Evolutionary conservation across 805 yeast genomes (phyloP).

Genomic region (Candida anglica): DNA sequence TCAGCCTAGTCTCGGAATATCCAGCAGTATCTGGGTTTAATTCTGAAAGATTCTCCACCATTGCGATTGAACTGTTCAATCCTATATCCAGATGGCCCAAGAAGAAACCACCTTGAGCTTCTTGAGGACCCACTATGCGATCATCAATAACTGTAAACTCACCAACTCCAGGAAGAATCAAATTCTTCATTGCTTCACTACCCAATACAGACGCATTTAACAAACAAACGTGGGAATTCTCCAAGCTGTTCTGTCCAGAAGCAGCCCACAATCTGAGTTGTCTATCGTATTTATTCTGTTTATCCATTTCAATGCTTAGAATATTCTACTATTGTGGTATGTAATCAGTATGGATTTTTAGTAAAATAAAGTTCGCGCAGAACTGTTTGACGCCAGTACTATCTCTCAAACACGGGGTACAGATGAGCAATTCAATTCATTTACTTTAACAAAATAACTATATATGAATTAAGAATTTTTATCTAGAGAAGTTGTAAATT

Average conservation of each 20-base stretch:
- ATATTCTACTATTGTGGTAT: too few species aligned
- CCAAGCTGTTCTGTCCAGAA: slow-evolving; percentile 65
- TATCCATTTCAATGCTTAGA: too few species aligned
- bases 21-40: slow-evolving; percentile 60
- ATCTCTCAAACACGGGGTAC: too few species aligned
- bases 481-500: too few species aligned
- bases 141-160: slow-evolving; percentile 56
- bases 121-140: slow-evolving; percentile 32
- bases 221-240: slow-evolving; percentile 55
- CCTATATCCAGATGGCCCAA: slow-evolving; percentile 44
- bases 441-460: too few species aligned
- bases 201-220: slow-evolving; percentile 55
- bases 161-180: slow-evolving; percentile 73
- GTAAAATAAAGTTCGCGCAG: too few species aligned
- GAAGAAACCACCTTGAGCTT: slow-evolving; percentile 62
- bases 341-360: too few species aligned
- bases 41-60: slow-evolving; percentile 43
- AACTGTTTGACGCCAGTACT: too few species aligned
- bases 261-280: slow-evolving; percentile 86
- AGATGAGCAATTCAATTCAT: too few species aligned
- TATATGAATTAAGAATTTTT: too few species aligned
- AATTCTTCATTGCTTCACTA: slow-evolving; percentile 70
- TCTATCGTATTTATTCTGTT: slow-evolving; percentile 66
- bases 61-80: slow-evolving; percentile 30
- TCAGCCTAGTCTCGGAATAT: slow-evolving; percentile 11